Percentiles rank a stretch among this genome's conserved stretches.
Conservation (phyloP, 495 filamentous ascomycete species). For the Hypoxylon subgilvum region DNA sequence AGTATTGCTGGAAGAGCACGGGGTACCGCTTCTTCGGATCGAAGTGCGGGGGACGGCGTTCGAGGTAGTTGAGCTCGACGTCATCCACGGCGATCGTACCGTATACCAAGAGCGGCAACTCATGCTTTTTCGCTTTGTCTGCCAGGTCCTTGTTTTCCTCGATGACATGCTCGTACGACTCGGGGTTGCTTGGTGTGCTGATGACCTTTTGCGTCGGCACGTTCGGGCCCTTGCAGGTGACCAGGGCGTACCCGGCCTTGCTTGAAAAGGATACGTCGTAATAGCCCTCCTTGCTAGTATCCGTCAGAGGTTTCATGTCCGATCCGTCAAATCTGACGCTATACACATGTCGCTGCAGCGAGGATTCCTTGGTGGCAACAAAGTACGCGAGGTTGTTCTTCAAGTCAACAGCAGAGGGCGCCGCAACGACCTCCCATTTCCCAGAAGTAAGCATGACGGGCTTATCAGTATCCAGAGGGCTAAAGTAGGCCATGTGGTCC, state of each 20-base stretch:
- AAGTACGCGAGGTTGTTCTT: constrained; percentile 87
- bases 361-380: constrained; percentile 81
- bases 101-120: constrained; percentile 85
- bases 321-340: constrained; percentile 82
- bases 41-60: constrained; percentile 90
- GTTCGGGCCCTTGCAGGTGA: constrained; percentile 81
- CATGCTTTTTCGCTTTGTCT: constrained; percentile 71
- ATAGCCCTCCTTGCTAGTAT: constrained; percentile 79
- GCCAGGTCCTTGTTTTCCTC: constrained; percentile 77
- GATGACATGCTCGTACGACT: constrained; percentile 68
- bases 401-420: constrained; percentile 87
- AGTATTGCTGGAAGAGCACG: constrained; percentile 91
- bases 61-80: constrained; percentile 81
- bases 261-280: constrained; percentile 86
- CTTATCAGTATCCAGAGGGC: constrained; percentile 80
- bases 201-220: constrained; percentile 93
- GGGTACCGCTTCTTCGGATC: constrained; percentile 85
- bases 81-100: constrained; percentile 75
- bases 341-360: constrained; percentile 90
- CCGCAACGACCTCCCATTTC: constrained; percentile 89
- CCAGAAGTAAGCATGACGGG: constrained; percentile 87
- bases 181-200: constrained; percentile 73
- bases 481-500: constrained; percentile 93
- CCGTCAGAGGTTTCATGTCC: constrained; percentile 70
- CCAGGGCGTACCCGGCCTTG: constrained; percentile 76